Evolutionary conservation across 2,329 filamentous ascomycete species (phyloP).

Genomic region (Xylaria sp.): DNA sequence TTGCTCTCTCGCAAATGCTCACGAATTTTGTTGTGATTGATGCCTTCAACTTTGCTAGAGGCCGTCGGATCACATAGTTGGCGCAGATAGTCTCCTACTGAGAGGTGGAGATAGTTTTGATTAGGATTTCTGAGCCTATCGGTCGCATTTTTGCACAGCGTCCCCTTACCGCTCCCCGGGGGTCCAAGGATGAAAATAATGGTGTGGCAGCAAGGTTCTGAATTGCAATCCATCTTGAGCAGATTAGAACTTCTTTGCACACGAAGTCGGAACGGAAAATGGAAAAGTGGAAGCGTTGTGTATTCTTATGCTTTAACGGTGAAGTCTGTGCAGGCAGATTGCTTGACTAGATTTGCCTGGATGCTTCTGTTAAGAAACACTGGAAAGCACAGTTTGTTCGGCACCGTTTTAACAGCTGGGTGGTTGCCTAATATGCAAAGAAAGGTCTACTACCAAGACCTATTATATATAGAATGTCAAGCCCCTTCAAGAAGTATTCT

Average conservation of each 20-base stretch:
- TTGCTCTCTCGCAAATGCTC: slow-evolving; percentile 26
- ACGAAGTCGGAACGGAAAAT: neutral
- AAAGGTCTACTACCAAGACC: too few relatives aligned
- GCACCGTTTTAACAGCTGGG: too few relatives aligned
- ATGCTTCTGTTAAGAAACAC: neutral
- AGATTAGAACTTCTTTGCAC: neutral
- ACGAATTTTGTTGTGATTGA: slow-evolving; percentile 27
- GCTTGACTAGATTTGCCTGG: neutral
- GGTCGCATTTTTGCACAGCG: slow-evolving; percentile 31
- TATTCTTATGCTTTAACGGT: neutral
- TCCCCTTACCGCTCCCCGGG: slow-evolving; percentile 42
- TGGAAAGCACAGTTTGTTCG: neutral
- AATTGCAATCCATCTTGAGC: slow-evolving; percentile 19
- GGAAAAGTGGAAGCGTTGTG: neutral
- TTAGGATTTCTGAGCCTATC: neutral
- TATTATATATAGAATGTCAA: too few relatives aligned
- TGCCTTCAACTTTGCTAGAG: neutral
- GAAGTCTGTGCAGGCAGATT: neutral
- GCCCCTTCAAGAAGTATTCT: too few relatives aligned
- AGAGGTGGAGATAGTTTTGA: slow-evolving; percentile 32
- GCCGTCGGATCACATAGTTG: slow-evolving; percentile 20
- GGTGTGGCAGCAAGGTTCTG: neutral
- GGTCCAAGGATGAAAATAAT: slow-evolving; percentile 42
- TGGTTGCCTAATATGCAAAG: too few relatives aligned
- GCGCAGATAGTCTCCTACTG: slow-evolving; percentile 39